Evolutionary conservation across 2,329 filamentous ascomycete species (phyloP).

Genomic region (Chlorencoelia australis): DNA sequence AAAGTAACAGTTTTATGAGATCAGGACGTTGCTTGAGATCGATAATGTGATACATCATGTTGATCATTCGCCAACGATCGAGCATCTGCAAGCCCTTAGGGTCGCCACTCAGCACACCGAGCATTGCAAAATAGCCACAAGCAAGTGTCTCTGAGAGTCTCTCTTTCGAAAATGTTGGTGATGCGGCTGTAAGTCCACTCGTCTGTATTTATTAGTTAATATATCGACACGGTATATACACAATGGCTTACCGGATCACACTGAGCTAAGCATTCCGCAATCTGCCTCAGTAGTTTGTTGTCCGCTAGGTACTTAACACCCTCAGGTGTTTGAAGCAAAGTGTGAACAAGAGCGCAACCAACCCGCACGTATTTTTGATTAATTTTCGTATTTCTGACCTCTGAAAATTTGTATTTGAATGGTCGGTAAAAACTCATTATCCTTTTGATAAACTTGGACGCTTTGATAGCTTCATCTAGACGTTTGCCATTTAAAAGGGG

Average conservation of each 20-base stretch:
- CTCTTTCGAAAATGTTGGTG: slow-evolving; percentile 80
- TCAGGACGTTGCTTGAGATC: slow-evolving; percentile 87
- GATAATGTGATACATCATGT: slow-evolving; percentile 99
- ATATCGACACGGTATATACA: background rate
- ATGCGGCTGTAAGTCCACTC: slow-evolving; percentile 67
- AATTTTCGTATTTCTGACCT: slow-evolving; percentile 79
- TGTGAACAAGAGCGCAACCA: slow-evolving; percentile 80
- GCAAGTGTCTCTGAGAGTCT: slow-evolving; percentile 80
- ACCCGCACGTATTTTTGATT: slow-evolving; percentile 90
- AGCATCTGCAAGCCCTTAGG: slow-evolving; percentile 77
- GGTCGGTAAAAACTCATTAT: slow-evolving; percentile 91
- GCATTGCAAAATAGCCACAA: slow-evolving; percentile 86
- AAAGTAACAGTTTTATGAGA: slow-evolving; percentile 76
- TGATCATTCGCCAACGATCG: slow-evolving; percentile 95
- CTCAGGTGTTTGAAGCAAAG: slow-evolving; percentile 74
- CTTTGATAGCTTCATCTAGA: slow-evolving; percentile 86
- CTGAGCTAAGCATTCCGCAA: slow-evolving; percentile 92
- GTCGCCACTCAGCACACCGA: slow-evolving; percentile 79
- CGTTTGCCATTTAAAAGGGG: slow-evolving; percentile 84
- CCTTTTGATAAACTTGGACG: slow-evolving; percentile 91
- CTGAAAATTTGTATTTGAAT: slow-evolving; percentile 92
- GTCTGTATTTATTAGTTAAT: slow-evolving; percentile 37
- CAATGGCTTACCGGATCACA: slow-evolving; percentile 63
- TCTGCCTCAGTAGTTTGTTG: slow-evolving; percentile 85
- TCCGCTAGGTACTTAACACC: slow-evolving; percentile 78